Evolutionary conservation across 495 filamentous ascomycete genomes (phyloP), one percentile per base, ranked within the genome.

Genomic region (Penicillium subrubescens): DNA sequence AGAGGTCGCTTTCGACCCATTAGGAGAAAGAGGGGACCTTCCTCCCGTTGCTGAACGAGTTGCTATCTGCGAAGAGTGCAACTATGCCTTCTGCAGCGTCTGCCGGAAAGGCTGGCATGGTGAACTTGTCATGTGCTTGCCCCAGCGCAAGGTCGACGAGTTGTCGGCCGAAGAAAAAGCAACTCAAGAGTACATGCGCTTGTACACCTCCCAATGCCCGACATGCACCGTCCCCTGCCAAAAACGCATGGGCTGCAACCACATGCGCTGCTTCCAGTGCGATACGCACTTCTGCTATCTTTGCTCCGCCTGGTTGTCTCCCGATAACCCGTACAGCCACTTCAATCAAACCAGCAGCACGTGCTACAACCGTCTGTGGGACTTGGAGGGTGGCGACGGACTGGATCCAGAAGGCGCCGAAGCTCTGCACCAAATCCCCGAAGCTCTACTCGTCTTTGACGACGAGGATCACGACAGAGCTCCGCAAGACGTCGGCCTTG

Each of bases 241-340:
- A 68, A 99, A 99, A 78, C 90, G 88, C 14, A 87, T 92, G 68
- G 95, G 95, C 35, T 99, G 95, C 86, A 99, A 99, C 75, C 95
- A 99, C 72, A 99, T 99, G 95, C 89, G 88, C 17, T 99, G 95
- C 73, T 92, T 90, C 75, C 88, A 90, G 60, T 99, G 95, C 79
- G 81, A 87, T 48, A 89, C 92, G 2, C 95, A 98, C 74, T 99
- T 97, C 71, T 99, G 95, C 76, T 99, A 98, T 70, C 88, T 99
- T 7, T 99, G 95, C 74, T 90, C 90, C 0, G 83, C 87, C 14
- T 99, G 93, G 90, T 82, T 99, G n/a, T 79, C 86, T 21, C 84
- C 89, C 3, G 79, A 74, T 19, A 94, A 97, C 64, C 94, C 95
- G 11, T 99, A 97, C 66, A 74, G 80, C 52, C 95, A 99, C 73